Conservation (phyloP, 257 asterid genomes). For the Anisodus acutangulus region DNA sequence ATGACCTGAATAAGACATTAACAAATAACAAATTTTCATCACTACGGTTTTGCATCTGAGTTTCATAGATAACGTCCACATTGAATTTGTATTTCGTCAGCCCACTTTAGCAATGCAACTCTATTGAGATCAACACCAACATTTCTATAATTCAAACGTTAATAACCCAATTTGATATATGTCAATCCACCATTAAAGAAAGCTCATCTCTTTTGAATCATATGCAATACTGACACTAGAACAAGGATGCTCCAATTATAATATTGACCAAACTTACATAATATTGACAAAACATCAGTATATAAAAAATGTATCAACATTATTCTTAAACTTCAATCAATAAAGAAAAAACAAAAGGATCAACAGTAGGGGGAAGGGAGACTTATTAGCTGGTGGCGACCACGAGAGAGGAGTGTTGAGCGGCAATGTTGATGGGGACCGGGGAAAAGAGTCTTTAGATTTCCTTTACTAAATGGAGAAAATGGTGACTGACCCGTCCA, state of each 20-base stretch:
- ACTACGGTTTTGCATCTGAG: not conserved
- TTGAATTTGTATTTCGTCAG: constrained; percentile 2
- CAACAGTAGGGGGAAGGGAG: not conserved
- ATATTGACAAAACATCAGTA: not conserved
- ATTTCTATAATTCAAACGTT: too few relatives aligned
- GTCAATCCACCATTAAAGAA: too few relatives aligned
- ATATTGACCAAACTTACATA: not conserved
- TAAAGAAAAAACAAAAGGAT: not conserved
- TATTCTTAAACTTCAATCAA: not conserved
- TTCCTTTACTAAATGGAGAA: not conserved
- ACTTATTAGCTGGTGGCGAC: not conserved
- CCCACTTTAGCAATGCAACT: constrained; percentile 10
- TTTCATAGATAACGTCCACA: not conserved
- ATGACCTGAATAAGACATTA: not conserved
- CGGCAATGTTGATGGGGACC: not conserved
- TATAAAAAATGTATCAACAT: not conserved
- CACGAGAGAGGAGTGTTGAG: not conserved
- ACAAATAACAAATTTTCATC: not conserved
- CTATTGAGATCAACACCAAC: constrained; percentile 3
- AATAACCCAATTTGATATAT: too few relatives aligned
- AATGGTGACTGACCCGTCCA: not conserved
- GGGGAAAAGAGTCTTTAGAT: not conserved
- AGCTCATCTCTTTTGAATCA: not conserved
- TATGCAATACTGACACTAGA: not conserved
- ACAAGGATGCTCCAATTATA: not conserved